phyloP scores from a whole-genome alignment of 2,329 filamentous ascomycete genomes.

The Zymoseptoria brevis region DNA sequence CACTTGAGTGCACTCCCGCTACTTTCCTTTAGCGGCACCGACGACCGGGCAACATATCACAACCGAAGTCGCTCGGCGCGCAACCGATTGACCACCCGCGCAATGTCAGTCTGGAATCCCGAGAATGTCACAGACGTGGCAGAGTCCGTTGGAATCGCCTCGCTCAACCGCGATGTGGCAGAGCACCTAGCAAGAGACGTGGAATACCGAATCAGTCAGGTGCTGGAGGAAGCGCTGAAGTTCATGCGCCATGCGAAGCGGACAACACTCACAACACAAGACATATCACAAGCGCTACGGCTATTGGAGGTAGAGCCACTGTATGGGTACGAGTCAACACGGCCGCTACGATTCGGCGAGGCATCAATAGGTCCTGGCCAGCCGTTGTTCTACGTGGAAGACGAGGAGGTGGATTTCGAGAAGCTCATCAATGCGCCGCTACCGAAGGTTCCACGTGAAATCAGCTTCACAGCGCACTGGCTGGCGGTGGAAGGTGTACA shows the following conservation, averaged over 20 bases:
- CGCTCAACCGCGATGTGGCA: conserved; percentile 75
- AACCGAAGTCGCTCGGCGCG: background rate
- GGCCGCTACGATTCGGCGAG: conserved; percentile 84
- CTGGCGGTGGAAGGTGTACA: conserved; percentile 95
- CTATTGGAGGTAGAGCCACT: conserved; percentile 89
- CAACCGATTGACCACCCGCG: background rate
- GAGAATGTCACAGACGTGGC: conserved; percentile 95
- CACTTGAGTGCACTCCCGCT: too few species aligned
- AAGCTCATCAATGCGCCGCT: conserved; percentile 95
- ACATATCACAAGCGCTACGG: conserved; percentile 76
- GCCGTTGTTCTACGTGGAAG: conserved; percentile 92
- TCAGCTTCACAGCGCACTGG: conserved; percentile 94
- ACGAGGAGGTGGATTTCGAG: conserved; percentile 98
- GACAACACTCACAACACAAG: conserved; percentile 79
- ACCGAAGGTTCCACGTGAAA: conserved; percentile 88
- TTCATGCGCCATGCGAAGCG: conserved; percentile 90
- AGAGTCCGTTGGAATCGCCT: conserved; percentile 83
- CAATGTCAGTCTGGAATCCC: conserved; percentile 76
- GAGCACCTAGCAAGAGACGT: conserved; percentile 87
- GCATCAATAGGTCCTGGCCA: conserved; percentile 89
- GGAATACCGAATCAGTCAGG: conserved; percentile 88
- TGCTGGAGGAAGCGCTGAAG: conserved; percentile 87
- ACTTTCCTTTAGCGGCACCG: background rate
- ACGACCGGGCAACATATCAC: background rate
- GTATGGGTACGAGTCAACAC: conserved; percentile 90